Evolutionary conservation across 2,329 filamentous ascomycete species (phyloP).

Genomic region (Aspergillus sclerotialis): DNA sequence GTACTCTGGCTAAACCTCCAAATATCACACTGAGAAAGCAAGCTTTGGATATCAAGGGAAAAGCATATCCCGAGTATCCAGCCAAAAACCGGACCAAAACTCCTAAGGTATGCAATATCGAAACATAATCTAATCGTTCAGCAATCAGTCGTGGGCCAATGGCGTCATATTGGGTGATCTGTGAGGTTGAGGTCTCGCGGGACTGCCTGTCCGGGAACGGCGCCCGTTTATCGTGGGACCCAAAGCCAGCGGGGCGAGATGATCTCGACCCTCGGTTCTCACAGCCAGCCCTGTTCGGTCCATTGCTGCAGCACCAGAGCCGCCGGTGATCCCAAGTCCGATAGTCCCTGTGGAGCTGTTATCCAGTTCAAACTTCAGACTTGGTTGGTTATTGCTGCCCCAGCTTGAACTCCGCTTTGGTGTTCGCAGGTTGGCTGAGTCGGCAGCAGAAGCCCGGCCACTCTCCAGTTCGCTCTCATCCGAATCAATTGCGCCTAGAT

Average conservation of each 20-base stretch:
- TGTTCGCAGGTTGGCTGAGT: constrained; percentile 50
- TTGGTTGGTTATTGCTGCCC: constrained; percentile 23
- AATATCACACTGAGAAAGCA: constrained; percentile 19
- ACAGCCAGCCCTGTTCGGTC: constrained; percentile 67
- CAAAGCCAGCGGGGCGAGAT: constrained; percentile 52
- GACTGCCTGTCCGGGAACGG: constrained; percentile 39
- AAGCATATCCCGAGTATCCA: constrained; percentile 1
- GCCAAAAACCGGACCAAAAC: constrained; percentile 8
- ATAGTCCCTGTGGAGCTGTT: constrained; percentile 34
- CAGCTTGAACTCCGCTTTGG: constrained; percentile 34
- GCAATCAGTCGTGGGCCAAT: constrained; percentile 26
- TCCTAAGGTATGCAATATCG: constrained; percentile 16
- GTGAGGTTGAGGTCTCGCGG: constrained; percentile 37
- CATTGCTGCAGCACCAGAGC: constrained; percentile 36
- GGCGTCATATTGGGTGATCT: constrained; percentile 31
- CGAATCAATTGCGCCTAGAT: constrained; percentile 61
- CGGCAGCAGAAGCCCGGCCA: constrained; percentile 54
- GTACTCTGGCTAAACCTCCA: constrained; percentile 16
- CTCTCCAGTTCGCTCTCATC: constrained; percentile 49
- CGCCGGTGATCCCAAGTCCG: constrained; percentile 27
- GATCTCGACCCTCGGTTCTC: constrained; percentile 79
- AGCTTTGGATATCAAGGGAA: constrained; percentile 6
- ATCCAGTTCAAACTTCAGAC: constrained; percentile 32
- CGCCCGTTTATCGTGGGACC: constrained; percentile 43
- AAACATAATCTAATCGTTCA: constrained; percentile 10